phyloP scores from a whole-genome alignment of 495 filamentous ascomycete species.

The Sordaria brevicollis region DNA sequence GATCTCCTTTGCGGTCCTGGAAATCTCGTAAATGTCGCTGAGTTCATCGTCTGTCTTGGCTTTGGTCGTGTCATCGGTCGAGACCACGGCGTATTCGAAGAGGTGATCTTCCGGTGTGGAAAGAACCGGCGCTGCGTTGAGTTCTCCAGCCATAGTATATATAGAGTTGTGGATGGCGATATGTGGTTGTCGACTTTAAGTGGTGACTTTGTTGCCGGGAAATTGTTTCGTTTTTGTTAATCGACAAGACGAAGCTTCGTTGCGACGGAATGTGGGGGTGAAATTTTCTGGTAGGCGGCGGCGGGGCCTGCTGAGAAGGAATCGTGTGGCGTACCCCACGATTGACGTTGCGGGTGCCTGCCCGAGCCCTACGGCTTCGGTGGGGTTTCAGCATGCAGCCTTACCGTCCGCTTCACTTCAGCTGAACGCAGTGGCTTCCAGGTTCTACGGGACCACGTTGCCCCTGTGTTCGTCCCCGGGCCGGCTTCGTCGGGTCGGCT shows the following conservation, averaged over 20 bases:
- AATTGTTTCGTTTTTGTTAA: background rate
- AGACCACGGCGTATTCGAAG: slow-evolving; percentile 42
- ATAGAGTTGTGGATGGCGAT: background rate
- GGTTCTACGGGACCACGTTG: background rate
- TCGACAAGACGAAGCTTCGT: background rate
- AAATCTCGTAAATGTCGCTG: slow-evolving; percentile 72
- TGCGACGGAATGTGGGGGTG: background rate
- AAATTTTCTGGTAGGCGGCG: background rate
- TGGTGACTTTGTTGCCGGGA: background rate
- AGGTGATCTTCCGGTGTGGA: slow-evolving; percentile 81
- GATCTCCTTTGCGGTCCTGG: slow-evolving; percentile 69
- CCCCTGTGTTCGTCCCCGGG: too few relatives aligned
- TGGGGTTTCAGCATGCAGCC: background rate
- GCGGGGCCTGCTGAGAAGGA: background rate
- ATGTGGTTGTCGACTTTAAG: background rate
- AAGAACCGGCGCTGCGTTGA: slow-evolving; percentile 56
- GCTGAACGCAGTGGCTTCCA: background rate
- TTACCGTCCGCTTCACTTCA: background rate
- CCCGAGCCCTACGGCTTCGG: background rate
- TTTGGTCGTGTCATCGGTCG: slow-evolving; percentile 20
- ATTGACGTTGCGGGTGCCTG: background rate
- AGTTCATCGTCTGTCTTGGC: slow-evolving; percentile 59
- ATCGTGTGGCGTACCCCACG: background rate
- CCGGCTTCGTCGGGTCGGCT: too few relatives aligned
- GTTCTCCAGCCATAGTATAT: slow-evolving; percentile 23